Base-by-base conservation (phyloP, 345 rosid genomes). In the Gossypium arboreum region DNA sequence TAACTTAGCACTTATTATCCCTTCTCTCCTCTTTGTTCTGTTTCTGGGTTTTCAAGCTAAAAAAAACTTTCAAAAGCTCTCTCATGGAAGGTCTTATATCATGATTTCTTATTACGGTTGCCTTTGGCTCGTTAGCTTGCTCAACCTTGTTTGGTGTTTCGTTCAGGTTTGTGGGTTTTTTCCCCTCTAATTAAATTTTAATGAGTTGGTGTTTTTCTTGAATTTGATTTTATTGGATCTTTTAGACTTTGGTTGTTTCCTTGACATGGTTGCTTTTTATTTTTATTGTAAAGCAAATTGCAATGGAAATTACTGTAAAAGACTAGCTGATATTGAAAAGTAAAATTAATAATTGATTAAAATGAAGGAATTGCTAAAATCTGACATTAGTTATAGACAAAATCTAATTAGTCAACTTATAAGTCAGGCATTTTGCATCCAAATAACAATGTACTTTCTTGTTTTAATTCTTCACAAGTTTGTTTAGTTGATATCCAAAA, bases 51-150 rank as follows among this genome's bases (percentile, higher is more conserved):
- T 83, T 73, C 94, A 90, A 77, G 93, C 94, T 24, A 92, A 84
- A 81, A 92, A 78, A 82, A 86, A 95, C 82, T 56, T 86, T 25
- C 78, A 84, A 15, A 92, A 86, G 86, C 90, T 94, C 43, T 85
- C 88, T 34, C 76, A 88, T 80, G 94, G 97, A 18, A 89, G 97
- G 82, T 94, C 98, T 1, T 74, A 86, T 72, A 87, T 94, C 70
- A 92, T 94, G 92, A 88, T 86, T n/a, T 84, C 92, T 11, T 94
- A 92, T 73, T 94, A 91, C 65, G 93, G 85, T 1, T 84, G 86
- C 76, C 92, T 92, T 76, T 91, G 98, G 98, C 85, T 94, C 66
- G 90, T 88, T 79, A 91, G 93, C 88, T 82, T 88, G 93, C 97
- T 91, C 80, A 94, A 92, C 77, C 92, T 94, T 74, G 82, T 81